Conservation (phyloP, 2,329 filamentous ascomycete species). For the Ilyonectria robusta region DNA sequence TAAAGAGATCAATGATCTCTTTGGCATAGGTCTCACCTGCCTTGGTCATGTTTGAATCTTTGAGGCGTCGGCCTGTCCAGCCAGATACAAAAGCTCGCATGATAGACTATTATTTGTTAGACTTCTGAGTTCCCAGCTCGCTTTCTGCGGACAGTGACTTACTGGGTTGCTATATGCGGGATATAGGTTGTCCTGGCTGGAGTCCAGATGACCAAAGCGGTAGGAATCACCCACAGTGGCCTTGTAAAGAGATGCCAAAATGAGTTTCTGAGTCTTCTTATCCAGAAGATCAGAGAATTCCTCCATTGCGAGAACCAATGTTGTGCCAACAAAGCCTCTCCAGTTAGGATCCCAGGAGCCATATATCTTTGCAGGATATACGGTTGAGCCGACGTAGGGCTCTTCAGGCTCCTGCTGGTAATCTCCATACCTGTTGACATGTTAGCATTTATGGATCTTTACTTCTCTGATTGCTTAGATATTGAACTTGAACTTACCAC, state of each 20-base stretch:
- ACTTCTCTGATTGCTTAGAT: too few relatives aligned
- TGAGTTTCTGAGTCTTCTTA: conserved; percentile 55
- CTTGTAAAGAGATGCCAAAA: conserved; percentile 68
- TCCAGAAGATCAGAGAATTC: conserved; percentile 67
- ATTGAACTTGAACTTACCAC: conserved; percentile 60
- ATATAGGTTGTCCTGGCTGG: conserved; percentile 69
- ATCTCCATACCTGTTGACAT: conserved; percentile 50
- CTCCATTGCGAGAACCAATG: conserved; percentile 71
- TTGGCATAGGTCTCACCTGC: conserved; percentile 70
- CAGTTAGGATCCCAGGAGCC: conserved; percentile 75
- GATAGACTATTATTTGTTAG: conserved; percentile 52
- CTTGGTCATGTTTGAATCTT: conserved; percentile 71
- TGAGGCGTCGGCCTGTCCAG: conserved; percentile 69
- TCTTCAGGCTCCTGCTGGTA: conserved; percentile 71
- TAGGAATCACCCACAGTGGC: conserved; percentile 72
- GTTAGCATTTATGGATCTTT: too few relatives aligned
- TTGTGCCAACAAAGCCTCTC: conserved; percentile 74
- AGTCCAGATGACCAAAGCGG: conserved; percentile 69
- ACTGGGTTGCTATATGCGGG: conserved; percentile 73
- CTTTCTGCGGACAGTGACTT: conserved; percentile 24
- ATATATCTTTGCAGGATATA: conserved; percentile 67
- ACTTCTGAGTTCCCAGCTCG: neutral
- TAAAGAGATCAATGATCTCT: conserved; percentile 70
- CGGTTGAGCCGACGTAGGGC: conserved; percentile 67
- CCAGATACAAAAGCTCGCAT: conserved; percentile 74